Percentiles rank a stretch among this genome's conserved stretches.
phyloP scores from a whole-genome alignment of 257 asterid genomes.

The Jacaranda copaia region DNA sequence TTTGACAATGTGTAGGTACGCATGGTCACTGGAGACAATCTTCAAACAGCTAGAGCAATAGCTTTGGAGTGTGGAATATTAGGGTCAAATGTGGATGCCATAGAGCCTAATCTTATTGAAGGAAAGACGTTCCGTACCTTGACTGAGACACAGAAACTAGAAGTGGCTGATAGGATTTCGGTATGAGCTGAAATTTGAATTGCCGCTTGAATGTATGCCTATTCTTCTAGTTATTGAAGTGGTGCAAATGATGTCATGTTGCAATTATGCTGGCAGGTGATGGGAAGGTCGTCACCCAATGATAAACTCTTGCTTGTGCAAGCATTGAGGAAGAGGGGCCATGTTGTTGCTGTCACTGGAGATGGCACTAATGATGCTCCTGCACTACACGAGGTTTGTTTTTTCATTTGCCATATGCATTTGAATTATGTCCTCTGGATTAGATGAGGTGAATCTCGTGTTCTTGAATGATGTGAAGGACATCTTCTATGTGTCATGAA shows the following conservation, averaged over 20 bases:
- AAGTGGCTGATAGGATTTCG: constrained; percentile 85
- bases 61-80: constrained; percentile 96
- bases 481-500: background rate
- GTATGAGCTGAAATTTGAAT: constrained; percentile 53
- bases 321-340: constrained; percentile 89
- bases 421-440: constrained; percentile 17
- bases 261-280: constrained; percentile 60
- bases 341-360: constrained; percentile 98
- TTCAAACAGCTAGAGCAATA: constrained; percentile 90
- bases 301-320: constrained; percentile 96
- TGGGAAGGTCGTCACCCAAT: constrained; percentile 99
- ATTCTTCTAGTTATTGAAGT: constrained; percentile 22
- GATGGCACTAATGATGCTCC: constrained; percentile 99
- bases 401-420: constrained; percentile 8
- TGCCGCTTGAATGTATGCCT: constrained; percentile 23
- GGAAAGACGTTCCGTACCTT: constrained; percentile 78
- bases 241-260: constrained; percentile 20
- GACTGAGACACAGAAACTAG: constrained; percentile 65
- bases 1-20: constrained; percentile 67
- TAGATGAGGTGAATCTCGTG: background rate
- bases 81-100: constrained; percentile 71
- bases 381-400: constrained; percentile 89
- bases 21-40: constrained; percentile 98
- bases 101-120: constrained; percentile 89
- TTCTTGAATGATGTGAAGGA: background rate